These are phyloP conservation scores for Populus ilicifolia DNA, from an alignment of 345 rosid species.

Conservation along the genomic window DNA sequence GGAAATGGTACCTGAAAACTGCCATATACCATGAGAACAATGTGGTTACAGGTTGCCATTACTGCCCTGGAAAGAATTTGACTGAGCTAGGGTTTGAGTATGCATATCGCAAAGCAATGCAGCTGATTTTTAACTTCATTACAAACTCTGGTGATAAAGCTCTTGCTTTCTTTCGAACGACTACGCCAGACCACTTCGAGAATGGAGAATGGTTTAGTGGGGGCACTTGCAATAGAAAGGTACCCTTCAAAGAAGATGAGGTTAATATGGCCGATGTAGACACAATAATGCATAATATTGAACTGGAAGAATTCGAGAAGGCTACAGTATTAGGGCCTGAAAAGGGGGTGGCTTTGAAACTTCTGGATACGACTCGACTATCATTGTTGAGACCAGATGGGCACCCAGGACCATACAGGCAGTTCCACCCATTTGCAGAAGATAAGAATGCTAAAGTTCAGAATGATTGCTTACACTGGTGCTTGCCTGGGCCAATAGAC, in stretches of 20 bases:
- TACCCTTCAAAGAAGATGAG: constrained; percentile 27
- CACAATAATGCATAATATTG: constrained; percentile 23
- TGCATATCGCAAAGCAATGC: constrained; percentile 37
- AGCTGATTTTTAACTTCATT: constrained; percentile 24
- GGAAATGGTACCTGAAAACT: constrained; percentile 47
- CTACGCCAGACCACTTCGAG: constrained; percentile 50
- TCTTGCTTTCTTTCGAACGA: constrained; percentile 35
- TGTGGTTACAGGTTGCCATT: constrained; percentile 30
- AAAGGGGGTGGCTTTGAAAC: constrained; percentile 18
- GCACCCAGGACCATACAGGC: constrained; percentile 32
- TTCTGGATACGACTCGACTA: constrained; percentile 32
- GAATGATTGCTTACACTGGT: constrained; percentile 42
- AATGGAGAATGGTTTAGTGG: constrained; percentile 47
- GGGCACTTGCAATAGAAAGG: constrained; percentile 40
- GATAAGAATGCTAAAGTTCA: constrained; percentile 23
- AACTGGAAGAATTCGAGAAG: constrained; percentile 38
- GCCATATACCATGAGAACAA: constrained; percentile 34
- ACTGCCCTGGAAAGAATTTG: constrained; percentile 27
- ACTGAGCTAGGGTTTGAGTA: constrained; percentile 31
- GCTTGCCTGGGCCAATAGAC: constrained; percentile 47
- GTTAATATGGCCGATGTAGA: constrained; percentile 18
- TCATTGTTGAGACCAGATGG: constrained; percentile 34
- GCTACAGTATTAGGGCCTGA: constrained; percentile 19
- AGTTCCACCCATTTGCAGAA: constrained; percentile 23
- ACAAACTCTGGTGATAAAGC: constrained; percentile 22